Conservation (phyloP, 2,329 filamentous ascomycete genomes). For the Dichotomopilus funicola region DNA sequence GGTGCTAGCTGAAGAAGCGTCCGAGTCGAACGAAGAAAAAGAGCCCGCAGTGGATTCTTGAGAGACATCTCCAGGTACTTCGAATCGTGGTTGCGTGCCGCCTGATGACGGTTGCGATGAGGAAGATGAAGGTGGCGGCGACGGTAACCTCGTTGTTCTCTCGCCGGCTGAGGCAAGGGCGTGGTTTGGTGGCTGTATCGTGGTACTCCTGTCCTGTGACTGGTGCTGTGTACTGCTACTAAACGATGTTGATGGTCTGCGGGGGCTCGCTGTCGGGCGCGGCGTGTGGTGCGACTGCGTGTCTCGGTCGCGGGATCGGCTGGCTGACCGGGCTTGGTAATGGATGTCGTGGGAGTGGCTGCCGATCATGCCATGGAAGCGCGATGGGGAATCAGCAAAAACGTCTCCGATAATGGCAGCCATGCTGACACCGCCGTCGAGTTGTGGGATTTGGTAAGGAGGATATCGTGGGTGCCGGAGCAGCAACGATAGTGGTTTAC, state of each 20-base stretch:
- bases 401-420: constrained; percentile 63
- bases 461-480: constrained; percentile 1
- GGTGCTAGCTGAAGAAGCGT: constrained; percentile 23
- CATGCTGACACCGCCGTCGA: constrained; percentile 42
- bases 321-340: constrained; percentile 35
- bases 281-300: constrained; percentile 18
- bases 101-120: constrained; percentile 29
- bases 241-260: constrained; percentile 15
- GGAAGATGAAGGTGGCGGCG: constrained; percentile 48
- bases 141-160: constrained; percentile 45
- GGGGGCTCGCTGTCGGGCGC: constrained; percentile 20
- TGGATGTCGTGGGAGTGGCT: constrained; percentile 37
- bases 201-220: not conserved
- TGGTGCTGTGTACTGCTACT: constrained; percentile 7
- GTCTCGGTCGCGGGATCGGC: constrained; percentile 26
- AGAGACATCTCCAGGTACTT: constrained; percentile 17
- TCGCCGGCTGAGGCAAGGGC: constrained; percentile 29
- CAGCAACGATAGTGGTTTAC: no score
- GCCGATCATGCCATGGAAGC: constrained; percentile 65
- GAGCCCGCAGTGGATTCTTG: constrained; percentile 25
- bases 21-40: constrained; percentile 29
- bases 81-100: constrained; percentile 27
- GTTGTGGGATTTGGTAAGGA: constrained; percentile 6
- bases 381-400: constrained; percentile 59
- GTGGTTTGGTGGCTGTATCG: constrained; percentile 7